Evolutionary conservation across 2,329 filamentous ascomycete genomes (phyloP), one percentile per base, ranked within the genome.

Genomic region (Penicillium nordicum): DNA sequence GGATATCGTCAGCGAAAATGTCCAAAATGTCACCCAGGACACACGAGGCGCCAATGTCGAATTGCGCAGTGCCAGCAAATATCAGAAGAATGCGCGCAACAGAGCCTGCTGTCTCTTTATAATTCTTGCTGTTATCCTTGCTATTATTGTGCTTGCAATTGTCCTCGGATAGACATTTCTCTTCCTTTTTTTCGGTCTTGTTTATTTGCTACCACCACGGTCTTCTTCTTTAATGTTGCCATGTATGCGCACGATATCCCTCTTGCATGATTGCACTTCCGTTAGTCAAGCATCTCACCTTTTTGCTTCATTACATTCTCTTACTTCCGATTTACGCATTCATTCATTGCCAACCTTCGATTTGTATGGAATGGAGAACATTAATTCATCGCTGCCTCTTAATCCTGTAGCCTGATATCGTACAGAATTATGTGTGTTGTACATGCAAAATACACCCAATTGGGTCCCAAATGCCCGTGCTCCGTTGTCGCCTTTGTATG

Each of bases 21-120:
- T 97, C 7, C 86, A 94, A 73, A 87, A 87, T 60, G 89, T 92
- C 44, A 84, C 88, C 59, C 85, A 88, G 57, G 88, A 96, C 69
- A 96, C 92, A 12, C 82, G 86, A 52, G 91, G 91, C 38, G 95
- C 93, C 5, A 91, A 97, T 72, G 76, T 87, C 55, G 93, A 99
- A 76, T 81, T 96, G 65, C 84, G 90, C 60, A 88, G 88, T 67
- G 94, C 94, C 18, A 91, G 88, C 61, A 82, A 91, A 67, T 95
- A 97, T 75, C 95, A 99, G 80, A 96, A 92, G 82, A 92, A 91
- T 60, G 94, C 94, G 29, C 84, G 95, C 63, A 94, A 91, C 76
- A 97, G 96, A 81, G 90, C 90, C 40, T 99, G 93, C 73, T 97
- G 92, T 72, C 78, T 99, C 71, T 76, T 99, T 68, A 76, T 99